Conservation (phyloP, 2,329 filamentous ascomycete genomes). For the Pezicula neosporulosa region DNA sequence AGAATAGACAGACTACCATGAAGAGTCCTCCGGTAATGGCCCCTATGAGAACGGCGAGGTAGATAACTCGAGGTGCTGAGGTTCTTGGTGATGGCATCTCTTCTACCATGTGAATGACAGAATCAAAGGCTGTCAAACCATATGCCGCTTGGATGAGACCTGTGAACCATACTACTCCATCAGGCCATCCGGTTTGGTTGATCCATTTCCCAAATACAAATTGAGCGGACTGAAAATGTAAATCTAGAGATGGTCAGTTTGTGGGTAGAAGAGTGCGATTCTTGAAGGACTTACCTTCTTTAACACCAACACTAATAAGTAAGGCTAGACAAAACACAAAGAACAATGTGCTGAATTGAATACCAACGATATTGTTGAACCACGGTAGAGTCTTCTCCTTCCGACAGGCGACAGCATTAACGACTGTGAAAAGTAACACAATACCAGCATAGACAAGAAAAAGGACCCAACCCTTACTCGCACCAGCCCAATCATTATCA, state of each 20-base stretch:
- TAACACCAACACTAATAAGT: slow-evolving; percentile 47
- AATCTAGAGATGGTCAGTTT: slow-evolving; percentile 12
- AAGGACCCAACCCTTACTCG: slow-evolving; percentile 44
- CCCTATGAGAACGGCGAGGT: slow-evolving; percentile 46
- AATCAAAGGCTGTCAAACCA: slow-evolving; percentile 53
- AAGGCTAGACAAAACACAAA: slow-evolving; percentile 47
- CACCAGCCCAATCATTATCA: slow-evolving; percentile 41
- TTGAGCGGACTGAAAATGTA: slow-evolving; percentile 43
- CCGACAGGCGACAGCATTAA: slow-evolving; percentile 50
- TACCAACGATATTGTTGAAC: slow-evolving; percentile 54
- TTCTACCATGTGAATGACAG: slow-evolving; percentile 56
- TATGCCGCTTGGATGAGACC: slow-evolving; percentile 55
- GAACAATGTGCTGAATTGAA: slow-evolving; percentile 49
- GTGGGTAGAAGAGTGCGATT: no score
- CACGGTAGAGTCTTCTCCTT: slow-evolving; percentile 42
- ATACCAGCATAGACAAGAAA: slow-evolving; percentile 53
- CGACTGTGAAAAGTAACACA: slow-evolving; percentile 41
- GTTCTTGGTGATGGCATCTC: slow-evolving; percentile 49
- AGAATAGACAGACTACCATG: slow-evolving; percentile 49
- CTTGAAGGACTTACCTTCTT: slow-evolving; percentile 11
- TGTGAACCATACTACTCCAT: slow-evolving; percentile 55
- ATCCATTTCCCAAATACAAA: slow-evolving; percentile 53
- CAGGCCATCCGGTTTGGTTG: slow-evolving; percentile 47
- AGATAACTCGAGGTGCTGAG: slow-evolving; percentile 49
- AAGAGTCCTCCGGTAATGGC: slow-evolving; percentile 48